Percentiles rank a stretch among this genome's conserved stretches.
phyloP scores from a whole-genome alignment of 495 filamentous ascomycete genomes.

The Podospora conica region DNA sequence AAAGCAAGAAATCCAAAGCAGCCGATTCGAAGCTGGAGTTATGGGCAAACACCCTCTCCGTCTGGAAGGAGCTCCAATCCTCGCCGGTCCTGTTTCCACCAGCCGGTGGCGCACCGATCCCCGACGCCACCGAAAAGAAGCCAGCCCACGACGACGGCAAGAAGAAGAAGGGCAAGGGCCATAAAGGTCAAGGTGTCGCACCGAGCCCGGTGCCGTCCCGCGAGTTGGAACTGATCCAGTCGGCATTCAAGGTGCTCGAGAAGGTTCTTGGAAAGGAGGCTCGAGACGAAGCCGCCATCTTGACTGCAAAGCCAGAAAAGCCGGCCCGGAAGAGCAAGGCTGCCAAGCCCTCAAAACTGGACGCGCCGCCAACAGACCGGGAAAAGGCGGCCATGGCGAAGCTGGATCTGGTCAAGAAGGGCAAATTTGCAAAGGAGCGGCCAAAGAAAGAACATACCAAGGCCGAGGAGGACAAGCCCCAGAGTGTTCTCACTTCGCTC shows the following conservation, averaged over 20 bases:
- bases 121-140: background rate
- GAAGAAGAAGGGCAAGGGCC: background rate
- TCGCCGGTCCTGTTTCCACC: background rate
- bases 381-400: background rate
- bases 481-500: background rate
- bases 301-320: background rate
- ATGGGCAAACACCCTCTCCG: background rate
- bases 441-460: background rate
- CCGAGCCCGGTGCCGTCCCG: background rate
- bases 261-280: background rate
- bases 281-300: background rate
- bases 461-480: background rate
- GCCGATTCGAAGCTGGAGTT: background rate
- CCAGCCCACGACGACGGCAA: background rate
- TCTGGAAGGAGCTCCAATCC: background rate
- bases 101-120: background rate
- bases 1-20: background rate
- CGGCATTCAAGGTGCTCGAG: background rate
- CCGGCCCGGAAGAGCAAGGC: background rate
- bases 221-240: background rate
- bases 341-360: background rate
- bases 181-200: background rate
- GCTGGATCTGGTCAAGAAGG: background rate
- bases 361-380: too few species aligned
- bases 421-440: background rate